Base-by-base conservation (phyloP, 805 yeast genomes). In the Zygotorulaspora florentina region DNA sequence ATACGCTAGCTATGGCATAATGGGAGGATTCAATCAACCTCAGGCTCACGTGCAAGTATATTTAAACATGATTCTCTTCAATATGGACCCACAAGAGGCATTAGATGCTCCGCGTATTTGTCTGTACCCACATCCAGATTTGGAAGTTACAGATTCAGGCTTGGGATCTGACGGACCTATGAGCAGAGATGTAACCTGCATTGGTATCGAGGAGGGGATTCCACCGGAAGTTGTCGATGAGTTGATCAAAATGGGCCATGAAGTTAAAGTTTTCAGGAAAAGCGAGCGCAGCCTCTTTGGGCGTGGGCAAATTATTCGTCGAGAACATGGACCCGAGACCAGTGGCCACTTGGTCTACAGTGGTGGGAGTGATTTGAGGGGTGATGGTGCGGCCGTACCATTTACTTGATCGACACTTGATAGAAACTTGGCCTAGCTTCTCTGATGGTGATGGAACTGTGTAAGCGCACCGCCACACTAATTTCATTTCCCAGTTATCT, bases 21-120 rank as follows among this genome's bases (percentile, higher is more conserved):
- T 85, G 88, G 95, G 95, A 13, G 95, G 91, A 0, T 86, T 80
- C 67, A 85, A 82, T 70, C 95, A 87, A 62, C 95, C 95, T 2
- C 87, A 84, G 55, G 90, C 90, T 1, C 95, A 86, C 55, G 80
- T 86, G 6, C 91, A 85, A 61, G 90, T 84, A 30, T 81, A 77
- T 31, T 64, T 85, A 50, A 86, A 87, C 60, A 62, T 86, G 72
- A 56, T 74, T 2, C 58, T 80, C 10, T 86, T 82, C 61, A 81
- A 80, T 0, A 64, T 81, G 56, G 75, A 77, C 43, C 87, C 91
- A 2, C 95, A 87, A 64, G 77, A 80, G 54, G 81, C 89, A 3
- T 63, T 85, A 30, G 93, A 86, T 59, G 79, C 84, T 10, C 93
- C 95, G 3, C 71, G 95, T 51, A 70, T 87, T 35, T 80, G 86